Percentiles rank a stretch among this genome's conserved stretches.
Evolutionary conservation across 768 basidiomycete genomes (phyloP).

Genomic region (Pulveroboletus ravenelii): DNA sequence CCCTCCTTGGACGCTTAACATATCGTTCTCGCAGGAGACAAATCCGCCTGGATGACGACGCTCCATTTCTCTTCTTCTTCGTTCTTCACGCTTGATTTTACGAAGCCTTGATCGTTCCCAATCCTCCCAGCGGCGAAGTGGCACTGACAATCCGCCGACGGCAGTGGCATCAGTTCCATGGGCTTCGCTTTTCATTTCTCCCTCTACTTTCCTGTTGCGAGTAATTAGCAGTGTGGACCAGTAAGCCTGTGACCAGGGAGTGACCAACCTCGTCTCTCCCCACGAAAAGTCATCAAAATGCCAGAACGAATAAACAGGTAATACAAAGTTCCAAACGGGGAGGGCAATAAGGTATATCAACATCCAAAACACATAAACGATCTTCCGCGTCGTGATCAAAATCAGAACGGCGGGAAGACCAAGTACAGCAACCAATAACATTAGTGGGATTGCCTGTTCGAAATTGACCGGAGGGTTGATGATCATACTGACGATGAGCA

Average conservation of each 20-base stretch:
- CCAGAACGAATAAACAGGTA: slow-evolving; percentile 97
- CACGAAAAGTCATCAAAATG: slow-evolving; percentile 99
- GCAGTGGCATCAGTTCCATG: slow-evolving; percentile 65
- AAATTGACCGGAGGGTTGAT: slow-evolving; percentile 79
- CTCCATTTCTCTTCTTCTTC: slow-evolving; percentile 76
- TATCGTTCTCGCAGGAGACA: slow-evolving; percentile 55
- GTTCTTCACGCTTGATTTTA: slow-evolving; percentile 84
- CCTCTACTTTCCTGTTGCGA: slow-evolving; percentile 79
- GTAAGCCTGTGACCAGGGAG: background rate
- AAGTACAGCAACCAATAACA: slow-evolving; percentile 84
- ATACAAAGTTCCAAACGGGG: slow-evolving; percentile 93
- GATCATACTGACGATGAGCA: slow-evolving; percentile 77
- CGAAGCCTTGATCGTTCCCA: slow-evolving; percentile 96
- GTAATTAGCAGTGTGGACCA: slow-evolving; percentile 9
- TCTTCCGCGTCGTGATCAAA: slow-evolving; percentile 88
- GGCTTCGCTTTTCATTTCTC: slow-evolving; percentile 75
- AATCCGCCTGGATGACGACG: slow-evolving; percentile 69
- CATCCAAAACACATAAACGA: slow-evolving; percentile 99
- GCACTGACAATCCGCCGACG: slow-evolving; percentile 58
- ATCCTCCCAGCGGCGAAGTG: slow-evolving; percentile 97
- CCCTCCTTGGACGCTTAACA: slow-evolving; percentile 53
- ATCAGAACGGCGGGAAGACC: slow-evolving; percentile 92
- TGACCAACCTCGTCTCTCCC: slow-evolving; percentile 90
- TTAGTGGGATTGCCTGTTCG: slow-evolving; percentile 88
- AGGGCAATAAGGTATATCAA: slow-evolving; percentile 87